Conservation (phyloP, 495 filamentous ascomycete genomes). For the Lichina pygmaea region DNA sequence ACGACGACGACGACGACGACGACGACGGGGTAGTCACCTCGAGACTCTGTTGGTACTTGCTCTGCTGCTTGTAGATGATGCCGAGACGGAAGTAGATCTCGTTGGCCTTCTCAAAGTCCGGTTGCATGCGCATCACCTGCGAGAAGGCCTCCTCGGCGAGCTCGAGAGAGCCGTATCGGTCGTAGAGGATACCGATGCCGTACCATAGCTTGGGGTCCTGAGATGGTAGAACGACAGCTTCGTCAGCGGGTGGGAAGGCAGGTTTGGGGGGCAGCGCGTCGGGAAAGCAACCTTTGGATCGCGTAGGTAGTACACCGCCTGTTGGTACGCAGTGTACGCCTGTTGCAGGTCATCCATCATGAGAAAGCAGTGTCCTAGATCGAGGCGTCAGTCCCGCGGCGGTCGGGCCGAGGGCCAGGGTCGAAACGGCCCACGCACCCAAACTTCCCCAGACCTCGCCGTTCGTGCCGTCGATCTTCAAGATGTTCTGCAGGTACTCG, state of each 20-base stretch:
- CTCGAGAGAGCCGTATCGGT: constrained; percentile 87
- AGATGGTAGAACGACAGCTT: background rate
- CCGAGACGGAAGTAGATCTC: constrained; percentile 97
- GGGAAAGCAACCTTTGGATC: constrained; percentile 58
- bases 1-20: too few species aligned
- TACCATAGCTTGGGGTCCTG: constrained; percentile 99
- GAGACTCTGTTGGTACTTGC: constrained; percentile 75
- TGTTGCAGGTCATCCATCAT: constrained; percentile 99
- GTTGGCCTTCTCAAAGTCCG: constrained; percentile 95
- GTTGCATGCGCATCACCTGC: constrained; percentile 97
- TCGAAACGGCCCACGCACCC: constrained; percentile 21
- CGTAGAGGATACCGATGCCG: constrained; percentile 93
- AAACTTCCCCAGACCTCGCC: constrained; percentile 94
- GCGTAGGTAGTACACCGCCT: constrained; percentile 72
- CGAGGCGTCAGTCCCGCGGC: background rate
- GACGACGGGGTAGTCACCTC: constrained; percentile 33
- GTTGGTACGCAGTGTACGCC: constrained; percentile 93
- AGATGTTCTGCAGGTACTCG: constrained; percentile 71
- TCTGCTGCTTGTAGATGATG: constrained; percentile 98
- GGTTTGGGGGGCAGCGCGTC: constrained; percentile 1
- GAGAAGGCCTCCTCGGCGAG: constrained; percentile 97
- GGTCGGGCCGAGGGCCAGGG: background rate
- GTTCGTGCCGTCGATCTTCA: constrained; percentile 70
- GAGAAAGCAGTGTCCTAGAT: constrained; percentile 66
- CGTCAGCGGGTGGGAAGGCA: background rate